Conservation (phyloP, 1,284 basidiomycete species). For the Cryptococcus jaspeensis region DNA sequence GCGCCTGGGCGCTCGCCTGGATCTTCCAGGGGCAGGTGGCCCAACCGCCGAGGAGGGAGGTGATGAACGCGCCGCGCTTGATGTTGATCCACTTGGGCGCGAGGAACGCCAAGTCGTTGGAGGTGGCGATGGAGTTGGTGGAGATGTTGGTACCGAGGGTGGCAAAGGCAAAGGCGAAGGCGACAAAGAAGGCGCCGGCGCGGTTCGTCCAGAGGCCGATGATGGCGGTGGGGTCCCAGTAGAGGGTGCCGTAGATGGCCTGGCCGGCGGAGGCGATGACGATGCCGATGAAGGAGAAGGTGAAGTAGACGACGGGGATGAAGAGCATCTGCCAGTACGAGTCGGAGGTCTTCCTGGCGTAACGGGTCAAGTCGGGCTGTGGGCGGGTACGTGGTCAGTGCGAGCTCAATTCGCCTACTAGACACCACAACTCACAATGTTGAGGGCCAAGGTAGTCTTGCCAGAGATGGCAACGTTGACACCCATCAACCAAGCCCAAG, state of each 20-base stretch:
- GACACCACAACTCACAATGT: slow-evolving; percentile 44
- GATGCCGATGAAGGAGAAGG: slow-evolving; percentile 53
- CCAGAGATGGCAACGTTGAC: slow-evolving; percentile 68
- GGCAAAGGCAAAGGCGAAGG: slow-evolving; percentile 65
- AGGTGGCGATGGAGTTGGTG: slow-evolving; percentile 66
- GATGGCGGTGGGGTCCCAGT: slow-evolving; percentile 63
- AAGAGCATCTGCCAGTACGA: slow-evolving; percentile 38
- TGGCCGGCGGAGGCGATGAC: slow-evolving; percentile 52
- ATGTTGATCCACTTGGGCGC: slow-evolving; percentile 66
- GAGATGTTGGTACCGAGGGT: slow-evolving; percentile 73
- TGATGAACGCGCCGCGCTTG: slow-evolving; percentile 68
- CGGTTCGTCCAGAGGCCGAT: slow-evolving; percentile 51
- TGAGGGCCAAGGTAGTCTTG: slow-evolving; percentile 43
- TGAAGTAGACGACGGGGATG: slow-evolving; percentile 41
- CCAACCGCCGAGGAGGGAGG: slow-evolving; percentile 71
- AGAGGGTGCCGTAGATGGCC: slow-evolving; percentile 40
- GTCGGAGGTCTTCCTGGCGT: slow-evolving; percentile 49
- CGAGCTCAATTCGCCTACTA: slow-evolving; percentile 55
- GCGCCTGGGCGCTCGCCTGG: slow-evolving; percentile 41
- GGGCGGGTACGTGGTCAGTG: not conserved
- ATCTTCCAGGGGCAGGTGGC: slow-evolving; percentile 50
- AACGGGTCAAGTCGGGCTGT: slow-evolving; percentile 38
- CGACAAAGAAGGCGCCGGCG: slow-evolving; percentile 73
- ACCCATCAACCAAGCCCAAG: slow-evolving; percentile 71
- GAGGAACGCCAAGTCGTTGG: slow-evolving; percentile 70